phyloP scores from a whole-genome alignment of 1,139 yeast genomes.

The Suzukiozyma palmioleophila region DNA sequence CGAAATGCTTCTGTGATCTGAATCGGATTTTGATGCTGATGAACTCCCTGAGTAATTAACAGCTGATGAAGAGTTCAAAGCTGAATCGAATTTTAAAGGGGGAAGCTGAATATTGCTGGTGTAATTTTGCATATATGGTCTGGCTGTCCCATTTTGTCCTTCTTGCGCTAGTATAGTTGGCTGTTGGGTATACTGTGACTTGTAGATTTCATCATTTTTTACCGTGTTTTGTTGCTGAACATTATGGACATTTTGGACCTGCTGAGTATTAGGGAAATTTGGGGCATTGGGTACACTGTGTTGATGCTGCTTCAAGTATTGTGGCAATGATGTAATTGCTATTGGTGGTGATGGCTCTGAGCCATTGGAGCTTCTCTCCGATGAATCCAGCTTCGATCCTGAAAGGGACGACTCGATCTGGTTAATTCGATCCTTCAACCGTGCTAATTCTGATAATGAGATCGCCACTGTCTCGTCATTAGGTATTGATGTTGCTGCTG shows the following conservation, averaged over 20 bases:
- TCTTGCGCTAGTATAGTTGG: too few relatives aligned
- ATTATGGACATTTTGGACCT: too few relatives aligned
- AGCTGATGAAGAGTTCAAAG: background rate
- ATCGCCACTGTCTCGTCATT: conserved; percentile 9
- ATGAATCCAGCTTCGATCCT: background rate
- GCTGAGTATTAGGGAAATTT: too few relatives aligned
- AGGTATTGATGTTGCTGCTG: background rate
- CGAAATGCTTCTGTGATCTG: background rate
- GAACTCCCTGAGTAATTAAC: background rate
- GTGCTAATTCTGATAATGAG: conserved; percentile 19
- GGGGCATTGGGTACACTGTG: too few relatives aligned
- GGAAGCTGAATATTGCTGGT: conserved; percentile 10
- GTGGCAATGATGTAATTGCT: conserved; percentile 2
- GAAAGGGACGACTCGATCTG: conserved; percentile 16
- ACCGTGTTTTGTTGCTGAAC: too few relatives aligned
- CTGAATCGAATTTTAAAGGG: conserved; percentile 6
- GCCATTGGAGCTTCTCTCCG: background rate
- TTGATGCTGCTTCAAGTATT: too few relatives aligned
- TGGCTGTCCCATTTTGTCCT: background rate
- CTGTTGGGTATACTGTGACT: too few relatives aligned
- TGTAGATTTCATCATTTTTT: too few relatives aligned
- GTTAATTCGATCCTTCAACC: conserved; percentile 22
- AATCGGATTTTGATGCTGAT: background rate
- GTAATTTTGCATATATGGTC: background rate
- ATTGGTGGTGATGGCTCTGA: conserved; percentile 4